Evolutionary conservation across 768 basidiomycete species (phyloP).

Genomic region (Brasilioporus rufonigricans): DNA sequence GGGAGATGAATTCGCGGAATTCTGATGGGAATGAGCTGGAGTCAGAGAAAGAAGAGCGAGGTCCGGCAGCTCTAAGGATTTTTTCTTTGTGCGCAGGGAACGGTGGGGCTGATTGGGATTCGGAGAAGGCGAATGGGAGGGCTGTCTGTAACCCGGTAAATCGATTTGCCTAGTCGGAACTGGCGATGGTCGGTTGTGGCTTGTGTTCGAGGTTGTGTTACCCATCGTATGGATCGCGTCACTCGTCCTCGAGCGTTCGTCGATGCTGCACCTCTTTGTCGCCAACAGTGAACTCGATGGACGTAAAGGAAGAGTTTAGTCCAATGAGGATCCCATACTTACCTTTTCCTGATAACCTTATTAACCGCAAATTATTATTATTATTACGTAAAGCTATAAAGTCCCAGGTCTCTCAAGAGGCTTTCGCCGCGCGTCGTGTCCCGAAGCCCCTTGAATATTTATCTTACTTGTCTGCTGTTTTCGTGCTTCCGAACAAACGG

Average conservation of each 20-base stretch:
- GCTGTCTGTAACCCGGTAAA: constrained; percentile 13
- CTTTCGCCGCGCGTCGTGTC: too few species aligned
- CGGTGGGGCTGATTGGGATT: constrained; percentile 47
- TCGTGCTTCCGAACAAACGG: too few species aligned
- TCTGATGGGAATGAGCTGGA: constrained; percentile 36
- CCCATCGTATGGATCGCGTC: constrained; percentile 31
- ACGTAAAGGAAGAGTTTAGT: constrained; percentile 32
- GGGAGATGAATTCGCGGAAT: constrained; percentile 40
- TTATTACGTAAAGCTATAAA: constrained; percentile 5
- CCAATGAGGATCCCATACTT: constrained; percentile 22
- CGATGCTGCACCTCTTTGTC: constrained; percentile 15
- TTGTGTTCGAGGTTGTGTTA: constrained; percentile 32
- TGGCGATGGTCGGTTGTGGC: constrained; percentile 28
- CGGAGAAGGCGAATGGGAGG: constrained; percentile 40
- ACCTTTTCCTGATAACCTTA: constrained; percentile 20
- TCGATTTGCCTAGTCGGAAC: constrained; percentile 27
- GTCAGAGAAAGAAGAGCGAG: constrained; percentile 53
- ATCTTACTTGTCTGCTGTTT: neutral
- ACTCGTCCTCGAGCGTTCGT: constrained; percentile 13
- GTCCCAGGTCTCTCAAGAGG: too few species aligned
- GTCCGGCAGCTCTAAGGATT: constrained; percentile 74
- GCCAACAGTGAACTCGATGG: constrained; percentile 26
- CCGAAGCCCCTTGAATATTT: too few species aligned
- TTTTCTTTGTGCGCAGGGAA: constrained; percentile 66
- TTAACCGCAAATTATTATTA: constrained; percentile 12